Percentiles rank a stretch among this genome's conserved stretches.
Evolutionary conservation across 108 stramenopile species (phyloP).

Genomic region (Craspedostauros australis): DNA sequence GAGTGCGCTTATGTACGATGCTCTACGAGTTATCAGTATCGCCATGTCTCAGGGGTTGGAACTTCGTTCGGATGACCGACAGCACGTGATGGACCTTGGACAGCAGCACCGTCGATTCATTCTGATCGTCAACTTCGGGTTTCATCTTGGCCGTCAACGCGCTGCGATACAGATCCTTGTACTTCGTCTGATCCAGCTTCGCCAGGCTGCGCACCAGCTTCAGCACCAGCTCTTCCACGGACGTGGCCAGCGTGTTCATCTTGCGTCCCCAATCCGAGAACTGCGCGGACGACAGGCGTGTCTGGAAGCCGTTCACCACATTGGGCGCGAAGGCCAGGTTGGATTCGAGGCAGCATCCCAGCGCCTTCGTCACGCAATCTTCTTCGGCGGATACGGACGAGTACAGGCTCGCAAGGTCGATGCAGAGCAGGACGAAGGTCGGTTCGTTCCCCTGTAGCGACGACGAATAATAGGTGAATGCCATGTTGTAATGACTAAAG

Average conservation of each 20-base stretch:
- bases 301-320: no score
- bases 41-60: no score
- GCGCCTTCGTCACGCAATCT: constrained; percentile 52
- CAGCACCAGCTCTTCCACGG: constrained; percentile 62
- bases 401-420: constrained; percentile 73
- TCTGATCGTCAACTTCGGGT: neutral
- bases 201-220: constrained; percentile 58
- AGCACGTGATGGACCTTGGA: no score
- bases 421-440: constrained; percentile 68
- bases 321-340: constrained; percentile 51
- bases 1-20: no score
- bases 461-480: constrained; percentile 58
- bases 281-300: constrained; percentile 7
- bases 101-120: no score
- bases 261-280: constrained; percentile 44
- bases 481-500: constrained; percentile 56
- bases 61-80: no score
- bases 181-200: constrained; percentile 53
- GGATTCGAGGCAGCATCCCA: constrained; percentile 68
- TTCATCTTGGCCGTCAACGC: constrained; percentile 50
- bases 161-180: constrained; percentile 62
- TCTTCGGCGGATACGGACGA: constrained; percentile 67
- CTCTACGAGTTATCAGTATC: no score
- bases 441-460: constrained; percentile 54
- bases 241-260: constrained; percentile 57